phyloP scores from a whole-genome alignment of 768 basidiomycete genomes.

The Thelephora aurantiotincta region DNA sequence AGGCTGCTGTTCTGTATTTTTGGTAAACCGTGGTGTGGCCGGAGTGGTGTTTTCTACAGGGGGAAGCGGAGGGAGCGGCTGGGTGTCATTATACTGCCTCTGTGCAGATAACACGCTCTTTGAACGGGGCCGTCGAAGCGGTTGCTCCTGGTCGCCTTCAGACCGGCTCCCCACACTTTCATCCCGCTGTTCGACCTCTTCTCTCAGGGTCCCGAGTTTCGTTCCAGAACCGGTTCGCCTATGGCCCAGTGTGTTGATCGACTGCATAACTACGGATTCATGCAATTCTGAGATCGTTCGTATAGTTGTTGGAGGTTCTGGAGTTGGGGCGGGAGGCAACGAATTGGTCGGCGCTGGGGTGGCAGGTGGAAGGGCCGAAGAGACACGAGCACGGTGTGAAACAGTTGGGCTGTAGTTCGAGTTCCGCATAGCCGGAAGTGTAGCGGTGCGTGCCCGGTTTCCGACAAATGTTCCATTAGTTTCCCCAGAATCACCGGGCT shows the following conservation, averaged over 20 bases:
- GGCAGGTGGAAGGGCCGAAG: constrained; percentile 49
- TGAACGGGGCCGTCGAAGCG: constrained; percentile 6
- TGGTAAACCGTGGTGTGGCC: constrained; percentile 3
- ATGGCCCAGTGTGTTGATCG: constrained; percentile 26
- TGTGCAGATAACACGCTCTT: constrained; percentile 7
- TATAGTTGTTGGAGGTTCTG: constrained; percentile 18
- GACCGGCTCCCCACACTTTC: constrained; percentile 12
- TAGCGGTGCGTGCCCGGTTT: constrained; percentile 7
- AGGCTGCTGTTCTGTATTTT: constrained; percentile 10
- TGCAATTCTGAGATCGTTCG: constrained; percentile 19
- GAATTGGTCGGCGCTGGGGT: constrained; percentile 49
- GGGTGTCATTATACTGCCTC: constrained; percentile 26
- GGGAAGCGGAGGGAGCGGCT: constrained; percentile 56
- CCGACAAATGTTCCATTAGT: neutral
- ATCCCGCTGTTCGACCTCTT: constrained; percentile 31
- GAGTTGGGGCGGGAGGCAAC: constrained; percentile 43
- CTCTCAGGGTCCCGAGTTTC: constrained; percentile 45
- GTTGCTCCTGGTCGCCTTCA: constrained; percentile 19
- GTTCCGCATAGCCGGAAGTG: constrained; percentile 11
- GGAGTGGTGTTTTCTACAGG: constrained; percentile 16
- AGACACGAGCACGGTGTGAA: constrained; percentile 25
- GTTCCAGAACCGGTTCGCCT: constrained; percentile 39
- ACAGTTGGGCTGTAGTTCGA: constrained; percentile 18
- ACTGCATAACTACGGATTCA: constrained; percentile 29
- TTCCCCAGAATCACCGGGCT: neutral